Base-by-base conservation (phyloP, 352 stramenopile species). In the Globisporangium nagaii region DNA sequence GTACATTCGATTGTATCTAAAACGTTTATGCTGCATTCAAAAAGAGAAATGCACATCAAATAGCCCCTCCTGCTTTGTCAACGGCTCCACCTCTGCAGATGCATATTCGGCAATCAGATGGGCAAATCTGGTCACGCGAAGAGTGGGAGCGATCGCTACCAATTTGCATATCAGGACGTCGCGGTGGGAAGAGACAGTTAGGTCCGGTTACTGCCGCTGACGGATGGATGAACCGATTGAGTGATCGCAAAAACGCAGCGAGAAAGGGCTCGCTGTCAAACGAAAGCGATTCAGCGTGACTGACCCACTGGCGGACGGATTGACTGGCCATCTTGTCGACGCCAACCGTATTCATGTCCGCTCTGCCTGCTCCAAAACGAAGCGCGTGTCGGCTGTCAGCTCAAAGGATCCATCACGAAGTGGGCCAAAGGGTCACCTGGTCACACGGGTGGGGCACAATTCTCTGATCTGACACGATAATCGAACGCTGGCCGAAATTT, bases 161-260 rank as follows among this genome's bases (percentile, higher is more conserved):
- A 36, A 25, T 15, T 31, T 55, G 19, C 48, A 55, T 55, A 45
- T n/a, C 34, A 55, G 34, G 35, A 55, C 35, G 27, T 32, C 15
- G 11, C 9, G 35, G 34, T n/a, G n/a, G 13, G 48, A 55, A 53
- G 48, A 55, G 48, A 55, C 48, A 46, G 48, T 46, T 55, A n/a
- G n/a, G n/a, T n/a, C n/a, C n/a, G n/a, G n/a, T n/a, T n/a, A n/a
- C n/a, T n/a, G n/a, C n/a, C n/a, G n/a, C 19, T 49, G 43, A 49
- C 43, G 35, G 42, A 34, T 32, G 41, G 34, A 45, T 45, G 13
- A n/a, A n/a, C n/a, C n/a, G 45, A 41, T 41, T 34, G 46, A 42
- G 32, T 28, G 46, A 49, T 30, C 25, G 25, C 9, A 15, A 11
- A 5, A 4, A n/a, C n/a, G n/a, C n/a, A n/a, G n/a, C 37, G 37